Evolutionary conservation across 106 monocot species (phyloP), one percentile per base, ranked within the genome.

Genomic region (Allium sativum): DNA sequence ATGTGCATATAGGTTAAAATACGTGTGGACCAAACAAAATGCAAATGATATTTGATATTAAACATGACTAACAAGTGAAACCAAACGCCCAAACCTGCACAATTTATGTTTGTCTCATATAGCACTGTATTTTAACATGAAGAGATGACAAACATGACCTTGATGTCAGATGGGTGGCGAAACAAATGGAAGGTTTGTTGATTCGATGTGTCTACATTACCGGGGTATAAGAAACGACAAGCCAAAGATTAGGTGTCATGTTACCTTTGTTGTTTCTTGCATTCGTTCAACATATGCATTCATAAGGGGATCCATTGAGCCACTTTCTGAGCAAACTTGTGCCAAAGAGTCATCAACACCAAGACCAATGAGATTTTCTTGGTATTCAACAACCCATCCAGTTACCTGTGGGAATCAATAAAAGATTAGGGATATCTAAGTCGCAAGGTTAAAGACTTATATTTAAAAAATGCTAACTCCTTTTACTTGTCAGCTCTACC

Each of bases 271-370:
- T 65, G 91, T 85, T 75, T 82, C 82, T 78, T 98, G 96, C 87
- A 91, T 88, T 53, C 96, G 64, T 68, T 98, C 91, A 74, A 98
- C 82, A 78, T 98, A 98, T 48, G 91, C 87, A 92, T 98, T 92
- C 91, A 98, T 98, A 40, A 98, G 78, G 10, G 96, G 96, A 78
- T 98, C 96, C 96, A 98, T 92, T 53, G 91, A 82, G 76, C 96
- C 96, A 78, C 96, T 98, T 81, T 98, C 96, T 45, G 96, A 98
- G 75, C 91, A 98, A 78, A 98, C 91, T 88, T 98, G 96, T 60
- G 96, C 91, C 69, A 98, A 72, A 40, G 96, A 88, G 40, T 98
- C 96, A 70, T 98, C 96, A 67, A 98, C 96, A 67, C 96, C 96
- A 65, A 98, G 92, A 52, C 70, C 82, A 76, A 92, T 83, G 21